phyloP scores from a whole-genome alignment of 2,329 filamentous ascomycete species.

The Penicillium sp. region DNA sequence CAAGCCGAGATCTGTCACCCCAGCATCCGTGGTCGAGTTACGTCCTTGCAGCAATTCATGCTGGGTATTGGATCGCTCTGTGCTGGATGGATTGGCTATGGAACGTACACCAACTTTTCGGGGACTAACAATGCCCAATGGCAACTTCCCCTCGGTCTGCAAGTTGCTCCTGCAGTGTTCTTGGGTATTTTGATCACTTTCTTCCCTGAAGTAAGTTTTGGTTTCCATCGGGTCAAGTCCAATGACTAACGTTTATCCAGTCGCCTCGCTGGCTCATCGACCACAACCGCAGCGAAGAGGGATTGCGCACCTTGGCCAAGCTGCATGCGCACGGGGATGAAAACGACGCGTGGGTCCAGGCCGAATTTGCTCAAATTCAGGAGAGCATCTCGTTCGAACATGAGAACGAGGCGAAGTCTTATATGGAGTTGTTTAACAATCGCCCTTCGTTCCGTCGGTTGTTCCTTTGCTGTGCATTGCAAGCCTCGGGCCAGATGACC shows the following conservation, averaged over 20 bases:
- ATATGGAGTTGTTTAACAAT: conserved; percentile 65
- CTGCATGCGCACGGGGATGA: conserved; percentile 68
- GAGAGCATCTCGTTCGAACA: conserved; percentile 65
- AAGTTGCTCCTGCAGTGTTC: conserved; percentile 66
- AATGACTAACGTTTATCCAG: conserved; percentile 10
- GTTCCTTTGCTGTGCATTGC: conserved; percentile 66
- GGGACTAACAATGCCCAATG: conserved; percentile 53
- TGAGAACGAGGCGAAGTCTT: conserved; percentile 67
- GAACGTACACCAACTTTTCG: conserved; percentile 54
- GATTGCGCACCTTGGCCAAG: conserved; percentile 63
- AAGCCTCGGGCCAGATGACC: conserved; percentile 73
- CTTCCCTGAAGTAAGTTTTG: conserved; percentile 60
- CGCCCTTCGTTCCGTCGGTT: conserved; percentile 68
- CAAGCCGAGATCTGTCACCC: conserved; percentile 79
- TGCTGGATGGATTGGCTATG: conserved; percentile 72
- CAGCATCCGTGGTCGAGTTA: conserved; percentile 71
- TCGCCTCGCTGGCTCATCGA: conserved; percentile 73
- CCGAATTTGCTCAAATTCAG: conserved; percentile 70
- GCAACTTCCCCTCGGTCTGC: conserved; percentile 66
- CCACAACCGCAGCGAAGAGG: conserved; percentile 63
- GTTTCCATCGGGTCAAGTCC: fast-evolving
- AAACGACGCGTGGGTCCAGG: conserved; percentile 66
- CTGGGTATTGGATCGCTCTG: conserved; percentile 70
- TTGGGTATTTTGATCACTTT: conserved; percentile 64
- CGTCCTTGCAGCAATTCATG: conserved; percentile 79